These are phyloP conservation scores for Sphagnum magellanicum DNA, from an alignment of 228 moss, liverwort and hornwort species.

Conservation along the genomic window DNA sequence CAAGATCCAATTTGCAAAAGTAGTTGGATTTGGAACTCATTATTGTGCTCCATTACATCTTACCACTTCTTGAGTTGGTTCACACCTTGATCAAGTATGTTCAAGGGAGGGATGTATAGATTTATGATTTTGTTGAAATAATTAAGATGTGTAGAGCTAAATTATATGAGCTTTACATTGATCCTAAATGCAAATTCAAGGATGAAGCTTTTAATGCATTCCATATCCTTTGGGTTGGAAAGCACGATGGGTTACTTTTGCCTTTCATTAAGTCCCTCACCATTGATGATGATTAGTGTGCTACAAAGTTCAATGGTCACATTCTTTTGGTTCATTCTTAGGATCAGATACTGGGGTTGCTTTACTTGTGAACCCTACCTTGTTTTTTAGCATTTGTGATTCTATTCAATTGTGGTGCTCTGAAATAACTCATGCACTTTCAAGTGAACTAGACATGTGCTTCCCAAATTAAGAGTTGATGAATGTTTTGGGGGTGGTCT, in stretches of 20 bases:
- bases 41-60: not conserved
- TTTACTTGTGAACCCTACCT: not conserved
- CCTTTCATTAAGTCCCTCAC: not conserved
- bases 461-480: not conserved
- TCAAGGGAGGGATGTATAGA: not conserved
- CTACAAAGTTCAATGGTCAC: not conserved
- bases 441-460: not conserved
- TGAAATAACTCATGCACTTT: not conserved
- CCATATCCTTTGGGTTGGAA: not conserved
- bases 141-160: not conserved
- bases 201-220: not conserved
- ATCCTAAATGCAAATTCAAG: not conserved
- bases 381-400: not conserved
- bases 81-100: not conserved
- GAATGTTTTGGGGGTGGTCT: not conserved
- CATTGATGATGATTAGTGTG: not conserved
- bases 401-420: not conserved
- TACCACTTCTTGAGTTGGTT: not conserved
- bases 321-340: not conserved
- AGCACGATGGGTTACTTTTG: not conserved
- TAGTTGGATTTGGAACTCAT: not conserved
- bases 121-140: not conserved
- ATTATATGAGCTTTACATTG: not conserved
- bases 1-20: not conserved
- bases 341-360: not conserved